These are phyloP conservation scores for Penicillium angulare DNA, from an alignment of 495 filamentous ascomycete species.

Conservation along the genomic window DNA sequence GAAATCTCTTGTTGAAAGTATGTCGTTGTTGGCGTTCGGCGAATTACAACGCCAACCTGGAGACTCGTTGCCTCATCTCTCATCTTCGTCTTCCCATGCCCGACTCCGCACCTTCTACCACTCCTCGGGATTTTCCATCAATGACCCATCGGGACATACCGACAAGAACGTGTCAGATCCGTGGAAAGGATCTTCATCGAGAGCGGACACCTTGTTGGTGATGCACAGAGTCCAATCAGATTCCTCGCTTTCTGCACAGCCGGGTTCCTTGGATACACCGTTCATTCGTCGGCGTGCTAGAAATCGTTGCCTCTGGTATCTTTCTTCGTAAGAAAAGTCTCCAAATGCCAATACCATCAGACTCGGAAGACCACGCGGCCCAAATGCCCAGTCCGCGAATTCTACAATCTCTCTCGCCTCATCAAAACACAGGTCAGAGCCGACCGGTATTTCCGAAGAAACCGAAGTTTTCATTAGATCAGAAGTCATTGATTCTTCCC, in stretches of 20 bases:
- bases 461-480: not conserved
- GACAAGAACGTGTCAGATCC: constrained; percentile 7
- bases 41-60: too few relatives aligned
- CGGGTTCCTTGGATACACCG: too few relatives aligned
- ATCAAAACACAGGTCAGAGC: too few relatives aligned
- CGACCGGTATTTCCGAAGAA: too few relatives aligned
- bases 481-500: not conserved
- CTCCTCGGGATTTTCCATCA: constrained; percentile 14
- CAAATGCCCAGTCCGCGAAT: constrained; percentile 18
- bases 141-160: constrained; percentile 7
- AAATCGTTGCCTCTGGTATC: constrained; percentile 11
- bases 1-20: too few relatives aligned
- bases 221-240: not conserved
- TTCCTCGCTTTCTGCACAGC: not conserved
- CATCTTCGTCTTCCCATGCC: too few relatives aligned
- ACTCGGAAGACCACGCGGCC: constrained; percentile 6
- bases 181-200: not conserved
- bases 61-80: too few relatives aligned
- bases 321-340: constrained; percentile 10
- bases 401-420: constrained; percentile 4
- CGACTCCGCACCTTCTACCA: too few relatives aligned
- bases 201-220: not conserved
- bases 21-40: too few relatives aligned
- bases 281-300: not conserved
- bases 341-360: constrained; percentile 12